These are phyloP conservation scores for Spiraea crenata DNA, from an alignment of 331 rosid species.

Conservation along the genomic window DNA sequence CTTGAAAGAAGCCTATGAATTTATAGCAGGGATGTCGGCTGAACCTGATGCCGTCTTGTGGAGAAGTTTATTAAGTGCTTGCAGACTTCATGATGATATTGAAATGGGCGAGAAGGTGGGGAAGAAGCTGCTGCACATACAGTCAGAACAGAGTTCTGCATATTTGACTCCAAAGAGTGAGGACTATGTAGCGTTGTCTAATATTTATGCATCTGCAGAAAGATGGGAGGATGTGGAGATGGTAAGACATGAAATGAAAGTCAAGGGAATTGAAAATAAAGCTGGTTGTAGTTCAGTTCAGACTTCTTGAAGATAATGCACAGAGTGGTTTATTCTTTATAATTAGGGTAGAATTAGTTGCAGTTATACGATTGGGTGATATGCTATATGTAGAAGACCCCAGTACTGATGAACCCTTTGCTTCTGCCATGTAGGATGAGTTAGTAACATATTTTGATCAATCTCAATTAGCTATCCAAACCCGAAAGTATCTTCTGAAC, in stretches of 20 bases:
- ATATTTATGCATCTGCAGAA: conserved; percentile 67
- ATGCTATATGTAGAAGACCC: not conserved
- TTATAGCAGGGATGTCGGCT: conserved; percentile 46
- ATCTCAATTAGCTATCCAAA: no score
- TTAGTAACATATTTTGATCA: no score
- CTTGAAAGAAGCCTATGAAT: conserved; percentile 59
- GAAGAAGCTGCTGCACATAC: conserved; percentile 50
- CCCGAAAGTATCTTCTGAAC: not conserved
- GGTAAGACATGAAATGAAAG: conserved; percentile 60
- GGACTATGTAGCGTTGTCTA: conserved; percentile 76
- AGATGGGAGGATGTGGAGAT: conserved; percentile 70
- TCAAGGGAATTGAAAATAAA: conserved; percentile 48
- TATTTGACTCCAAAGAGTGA: conserved; percentile 41
- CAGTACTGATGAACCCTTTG: not conserved
- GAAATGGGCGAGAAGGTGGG: conserved; percentile 79
- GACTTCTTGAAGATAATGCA: not conserved
- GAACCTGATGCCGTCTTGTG: conserved; percentile 60
- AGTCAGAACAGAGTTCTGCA: conserved; percentile 21
- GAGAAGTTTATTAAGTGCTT: conserved; percentile 76
- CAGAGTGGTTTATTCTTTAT: not conserved
- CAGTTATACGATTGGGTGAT: not conserved
- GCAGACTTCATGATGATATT: conserved; percentile 63
- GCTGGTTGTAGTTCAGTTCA: conserved; percentile 63
- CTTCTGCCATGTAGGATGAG: no score
- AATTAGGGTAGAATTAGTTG: not conserved